phyloP scores from a whole-genome alignment of 2,329 filamentous ascomycete species.

The Alternaria panax region DNA sequence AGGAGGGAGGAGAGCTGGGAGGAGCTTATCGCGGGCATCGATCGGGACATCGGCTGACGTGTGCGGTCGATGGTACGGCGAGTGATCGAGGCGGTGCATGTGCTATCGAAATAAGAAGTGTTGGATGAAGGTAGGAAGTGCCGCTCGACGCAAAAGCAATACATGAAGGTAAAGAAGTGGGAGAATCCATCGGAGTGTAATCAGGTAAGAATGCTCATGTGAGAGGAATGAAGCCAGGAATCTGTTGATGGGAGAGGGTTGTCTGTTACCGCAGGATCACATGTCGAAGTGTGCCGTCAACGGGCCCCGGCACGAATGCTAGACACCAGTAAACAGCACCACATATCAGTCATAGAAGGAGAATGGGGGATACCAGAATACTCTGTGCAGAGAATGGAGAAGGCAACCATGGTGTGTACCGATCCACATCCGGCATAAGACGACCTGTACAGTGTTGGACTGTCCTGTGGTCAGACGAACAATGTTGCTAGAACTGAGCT shows the following conservation, averaged over 20 bases:
- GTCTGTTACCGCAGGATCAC: conserved; percentile 4
- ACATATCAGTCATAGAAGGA: conserved; percentile 28
- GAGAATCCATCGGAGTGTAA: neutral
- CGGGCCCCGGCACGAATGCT: conserved; percentile 19
- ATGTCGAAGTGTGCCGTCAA: conserved; percentile 4
- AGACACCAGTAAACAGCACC: conserved; percentile 39
- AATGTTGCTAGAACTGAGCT: conserved; percentile 13
- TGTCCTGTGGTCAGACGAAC: conserved; percentile 11
- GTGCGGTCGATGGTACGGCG: neutral
- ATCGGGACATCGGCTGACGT: conserved; percentile 1
- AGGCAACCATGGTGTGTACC: conserved; percentile 26
- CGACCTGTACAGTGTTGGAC: conserved; percentile 15
- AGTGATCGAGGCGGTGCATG: neutral
- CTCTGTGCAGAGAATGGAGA: conserved; percentile 28
- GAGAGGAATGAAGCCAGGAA: neutral
- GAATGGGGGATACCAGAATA: conserved; percentile 35
- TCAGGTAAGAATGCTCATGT: neutral
- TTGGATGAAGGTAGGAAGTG: neutral
- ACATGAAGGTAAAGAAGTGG: neutral
- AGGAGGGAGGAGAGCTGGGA: conserved; percentile 2
- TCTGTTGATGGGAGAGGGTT: neutral
- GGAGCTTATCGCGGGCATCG: conserved; percentile 4
- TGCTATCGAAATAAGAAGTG: neutral
- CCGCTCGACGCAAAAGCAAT: neutral
- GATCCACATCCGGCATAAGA: conserved; percentile 26